phyloP scores from a whole-genome alignment of 108 stramenopile genomes.

The Cylindrotheca closterium region DNA sequence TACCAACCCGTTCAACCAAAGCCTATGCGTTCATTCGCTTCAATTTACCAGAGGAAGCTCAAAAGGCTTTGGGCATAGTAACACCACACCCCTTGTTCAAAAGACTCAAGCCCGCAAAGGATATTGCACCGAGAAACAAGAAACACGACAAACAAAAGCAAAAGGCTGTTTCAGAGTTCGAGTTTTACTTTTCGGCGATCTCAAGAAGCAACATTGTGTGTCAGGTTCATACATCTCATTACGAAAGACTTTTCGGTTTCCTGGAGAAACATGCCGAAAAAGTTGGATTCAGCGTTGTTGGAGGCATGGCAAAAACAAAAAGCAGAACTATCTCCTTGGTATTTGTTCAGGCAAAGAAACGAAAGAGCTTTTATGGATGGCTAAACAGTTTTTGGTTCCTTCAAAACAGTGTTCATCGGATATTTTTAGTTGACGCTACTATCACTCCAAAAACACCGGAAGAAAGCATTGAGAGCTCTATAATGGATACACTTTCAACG shows the following conservation, averaged over 20 bases:
- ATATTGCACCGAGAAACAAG: not conserved
- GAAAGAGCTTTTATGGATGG: not conserved
- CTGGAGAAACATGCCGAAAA: not conserved
- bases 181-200: slow-evolving; percentile 5
- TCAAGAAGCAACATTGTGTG: slow-evolving; percentile 35
- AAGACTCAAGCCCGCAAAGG: not conserved
- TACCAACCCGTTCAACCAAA: slow-evolving; percentile 8
- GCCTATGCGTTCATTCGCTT: slow-evolving; percentile 27
- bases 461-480: not conserved
- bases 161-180: not conserved
- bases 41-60: slow-evolving; percentile 18
- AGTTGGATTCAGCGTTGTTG: slow-evolving; percentile 2
- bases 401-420: slow-evolving; percentile 14
- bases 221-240: slow-evolving; percentile 48
- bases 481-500: not conserved
- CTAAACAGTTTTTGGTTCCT: slow-evolving; percentile 15
- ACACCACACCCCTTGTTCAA: not conserved
- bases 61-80: not conserved
- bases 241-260: slow-evolving; percentile 36
- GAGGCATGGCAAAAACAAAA: not conserved
- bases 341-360: not conserved
- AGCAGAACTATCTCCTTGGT: not conserved
- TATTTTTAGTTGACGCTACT: not conserved
- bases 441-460: not conserved
- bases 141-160: slow-evolving; percentile 1